These are phyloP conservation scores for Fusarium sp. DNA, from an alignment of 2,329 filamentous ascomycete genomes.

Conservation along the genomic window DNA sequence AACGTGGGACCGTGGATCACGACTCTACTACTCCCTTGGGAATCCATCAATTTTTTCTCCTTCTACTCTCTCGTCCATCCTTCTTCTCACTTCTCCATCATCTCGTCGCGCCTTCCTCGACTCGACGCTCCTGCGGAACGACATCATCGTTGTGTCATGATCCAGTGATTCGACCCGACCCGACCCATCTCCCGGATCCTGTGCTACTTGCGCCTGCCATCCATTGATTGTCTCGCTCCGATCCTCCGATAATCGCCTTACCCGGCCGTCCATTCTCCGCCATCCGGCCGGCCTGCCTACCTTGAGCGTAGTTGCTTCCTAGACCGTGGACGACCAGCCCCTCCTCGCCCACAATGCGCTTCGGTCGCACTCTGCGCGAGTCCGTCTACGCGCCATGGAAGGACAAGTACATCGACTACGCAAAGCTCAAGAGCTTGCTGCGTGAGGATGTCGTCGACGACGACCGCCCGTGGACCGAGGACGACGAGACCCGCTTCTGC, in stretches of 20 bases:
- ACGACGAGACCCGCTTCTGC: slow-evolving; percentile 93
- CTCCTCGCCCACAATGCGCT: slow-evolving; percentile 74
- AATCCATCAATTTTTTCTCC: not conserved
- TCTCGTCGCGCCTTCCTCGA: slow-evolving; percentile 6
- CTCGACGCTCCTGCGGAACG: not conserved
- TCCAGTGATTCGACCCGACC: slow-evolving; percentile 1
- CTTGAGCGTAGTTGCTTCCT: slow-evolving; percentile 7
- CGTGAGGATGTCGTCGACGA: slow-evolving; percentile 78
- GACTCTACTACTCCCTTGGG: not conserved
- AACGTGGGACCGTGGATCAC: slow-evolving; percentile 8
- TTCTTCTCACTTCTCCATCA: slow-evolving; percentile 13
- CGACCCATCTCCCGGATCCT: not conserved
- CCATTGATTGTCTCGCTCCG: not conserved
- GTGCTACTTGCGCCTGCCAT: not conserved
- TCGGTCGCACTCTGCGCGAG: slow-evolving; percentile 86
- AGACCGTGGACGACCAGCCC: slow-evolving; percentile 1
- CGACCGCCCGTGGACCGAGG: slow-evolving; percentile 82
- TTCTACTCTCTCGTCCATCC: not conserved
- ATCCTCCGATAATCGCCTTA: not conserved
- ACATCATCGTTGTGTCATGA: slow-evolving; percentile 35
- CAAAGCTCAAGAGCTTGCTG: slow-evolving; percentile 88
- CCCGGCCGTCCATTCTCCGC: not conserved
- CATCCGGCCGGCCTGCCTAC: slow-evolving; percentile 1
- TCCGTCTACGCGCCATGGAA: slow-evolving; percentile 89
- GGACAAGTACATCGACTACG: slow-evolving; percentile 94